Evolutionary conservation across 805 yeast species (phyloP).

Genomic region (Metschnikowia anglica): DNA sequence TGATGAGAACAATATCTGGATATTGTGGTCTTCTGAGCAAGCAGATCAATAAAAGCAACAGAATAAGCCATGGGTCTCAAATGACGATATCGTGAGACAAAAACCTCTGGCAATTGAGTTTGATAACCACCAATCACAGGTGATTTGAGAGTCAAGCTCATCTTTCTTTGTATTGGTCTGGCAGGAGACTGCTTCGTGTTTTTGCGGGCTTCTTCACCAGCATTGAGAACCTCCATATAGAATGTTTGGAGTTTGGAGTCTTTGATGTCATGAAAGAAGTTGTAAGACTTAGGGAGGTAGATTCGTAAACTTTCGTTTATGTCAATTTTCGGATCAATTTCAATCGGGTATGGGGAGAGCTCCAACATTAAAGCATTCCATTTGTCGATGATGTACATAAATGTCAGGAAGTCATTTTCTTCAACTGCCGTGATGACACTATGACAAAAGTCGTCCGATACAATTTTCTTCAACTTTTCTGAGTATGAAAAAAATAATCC

Average conservation of each 20-base stretch:
- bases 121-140: constrained; percentile 10
- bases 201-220: constrained; percentile 15
- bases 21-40: constrained; percentile 13
- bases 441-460: constrained; percentile 35
- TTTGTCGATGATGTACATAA: constrained; percentile 38
- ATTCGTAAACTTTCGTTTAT: constrained; percentile 19
- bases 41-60: constrained; percentile 19
- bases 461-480: constrained; percentile 28
- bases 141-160: constrained; percentile 11
- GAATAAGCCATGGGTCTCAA: constrained; percentile 21
- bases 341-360: constrained; percentile 33
- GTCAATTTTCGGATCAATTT: constrained; percentile 20
- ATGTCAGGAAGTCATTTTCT: constrained; percentile 33
- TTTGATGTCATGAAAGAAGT: constrained; percentile 11
- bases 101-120: constrained; percentile 15
- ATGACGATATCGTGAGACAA: constrained; percentile 20
- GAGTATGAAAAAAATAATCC: constrained; percentile 43
- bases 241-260: constrained; percentile 19
- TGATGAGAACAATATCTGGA: constrained; percentile 48
- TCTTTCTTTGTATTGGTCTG: constrained; percentile 2
- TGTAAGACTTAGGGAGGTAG: constrained; percentile 14
- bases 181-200: neutral
- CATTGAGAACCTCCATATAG: constrained; percentile 19
- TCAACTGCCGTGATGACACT: constrained; percentile 32
- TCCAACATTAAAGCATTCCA: constrained; percentile 43